These are phyloP conservation scores for Ochetophila trinervis DNA, from an alignment of 306 rosid genomes.

Conservation along the genomic window DNA sequence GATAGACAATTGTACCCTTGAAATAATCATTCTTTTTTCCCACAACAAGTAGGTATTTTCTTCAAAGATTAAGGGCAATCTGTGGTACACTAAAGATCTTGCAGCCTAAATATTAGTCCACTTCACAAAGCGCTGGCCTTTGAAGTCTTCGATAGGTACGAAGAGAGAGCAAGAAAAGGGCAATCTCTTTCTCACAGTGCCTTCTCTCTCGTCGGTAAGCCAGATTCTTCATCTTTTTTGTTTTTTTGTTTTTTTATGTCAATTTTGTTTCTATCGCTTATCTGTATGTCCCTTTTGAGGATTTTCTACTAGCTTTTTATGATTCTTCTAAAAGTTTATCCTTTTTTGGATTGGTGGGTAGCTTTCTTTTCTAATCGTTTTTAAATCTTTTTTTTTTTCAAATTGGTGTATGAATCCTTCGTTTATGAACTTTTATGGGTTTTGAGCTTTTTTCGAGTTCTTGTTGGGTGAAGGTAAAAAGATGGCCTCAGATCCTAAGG, in stretches of 20 bases:
- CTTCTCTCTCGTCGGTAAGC: slow-evolving; percentile 20
- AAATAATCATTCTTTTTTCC: too few relatives aligned
- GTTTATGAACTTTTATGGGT: slow-evolving; percentile 26
- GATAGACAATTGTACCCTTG: slow-evolving; percentile 14
- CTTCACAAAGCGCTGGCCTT: neutral
- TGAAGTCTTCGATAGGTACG: neutral
- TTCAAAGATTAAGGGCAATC: neutral
- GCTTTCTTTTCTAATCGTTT: neutral
- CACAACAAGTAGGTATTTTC: slow-evolving; percentile 10
- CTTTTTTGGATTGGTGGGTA: slow-evolving; percentile 14
- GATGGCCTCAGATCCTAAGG: slow-evolving; percentile 73
- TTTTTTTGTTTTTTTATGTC: neutral
- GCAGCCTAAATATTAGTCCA: neutral
- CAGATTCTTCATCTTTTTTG: neutral
- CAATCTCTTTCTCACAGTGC: neutral
- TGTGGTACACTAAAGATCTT: neutral
- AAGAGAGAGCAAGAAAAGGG: neutral
- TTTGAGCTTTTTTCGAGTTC: neutral
- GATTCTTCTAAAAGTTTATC: slow-evolving; percentile 7
- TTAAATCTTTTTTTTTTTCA: slow-evolving; percentile 11
- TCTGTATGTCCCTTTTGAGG: neutral
- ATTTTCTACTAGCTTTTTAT: neutral
- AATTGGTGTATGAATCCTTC: slow-evolving; percentile 8
- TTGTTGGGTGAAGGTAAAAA: slow-evolving; percentile 31
- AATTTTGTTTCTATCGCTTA: neutral